Conservation (phyloP, 1,284 basidiomycete species). For the Thecaphora frezii region DNA sequence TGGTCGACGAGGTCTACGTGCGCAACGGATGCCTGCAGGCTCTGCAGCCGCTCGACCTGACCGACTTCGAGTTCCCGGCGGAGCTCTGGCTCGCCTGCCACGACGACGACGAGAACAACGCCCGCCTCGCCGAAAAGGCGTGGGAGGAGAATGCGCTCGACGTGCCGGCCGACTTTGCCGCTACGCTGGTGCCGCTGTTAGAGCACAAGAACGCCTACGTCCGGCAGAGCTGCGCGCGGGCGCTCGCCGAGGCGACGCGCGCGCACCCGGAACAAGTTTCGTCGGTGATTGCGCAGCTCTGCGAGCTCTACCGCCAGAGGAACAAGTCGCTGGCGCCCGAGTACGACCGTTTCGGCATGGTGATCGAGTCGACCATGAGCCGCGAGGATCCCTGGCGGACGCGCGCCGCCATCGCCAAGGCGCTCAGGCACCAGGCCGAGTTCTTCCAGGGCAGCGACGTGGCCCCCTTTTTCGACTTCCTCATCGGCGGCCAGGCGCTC, state of each 20-base stretch:
- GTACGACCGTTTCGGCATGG: constrained; percentile 72
- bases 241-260: constrained; percentile 76
- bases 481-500: constrained; percentile 80
- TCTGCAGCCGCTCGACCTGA: constrained; percentile 89
- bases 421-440: constrained; percentile 73
- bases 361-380: constrained; percentile 85
- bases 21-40: constrained; percentile 88
- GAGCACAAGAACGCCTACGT: constrained; percentile 81
- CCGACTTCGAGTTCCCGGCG: constrained; percentile 87
- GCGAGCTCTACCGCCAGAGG: constrained; percentile 81
- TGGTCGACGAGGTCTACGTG: constrained; percentile 86
- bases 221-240: constrained; percentile 71
- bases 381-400: constrained; percentile 88
- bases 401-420: constrained; percentile 73
- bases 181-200: constrained; percentile 70
- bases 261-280: constrained; percentile 72
- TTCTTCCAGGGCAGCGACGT: constrained; percentile 71
- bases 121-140: constrained; percentile 74
- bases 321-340: constrained; percentile 73
- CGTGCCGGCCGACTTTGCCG: constrained; percentile 74
- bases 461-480: constrained; percentile 80
- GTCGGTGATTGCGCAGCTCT: constrained; percentile 65
- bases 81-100: constrained; percentile 87
- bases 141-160: constrained; percentile 98
- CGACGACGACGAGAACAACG: constrained; percentile 89